A percentile compares a stretch with the other conserved stretches of the same genome.
These are phyloP conservation scores for Hanseniaspora jakobsenii DNA, from an alignment of 805 yeast species.

Conservation along the genomic window DNA sequence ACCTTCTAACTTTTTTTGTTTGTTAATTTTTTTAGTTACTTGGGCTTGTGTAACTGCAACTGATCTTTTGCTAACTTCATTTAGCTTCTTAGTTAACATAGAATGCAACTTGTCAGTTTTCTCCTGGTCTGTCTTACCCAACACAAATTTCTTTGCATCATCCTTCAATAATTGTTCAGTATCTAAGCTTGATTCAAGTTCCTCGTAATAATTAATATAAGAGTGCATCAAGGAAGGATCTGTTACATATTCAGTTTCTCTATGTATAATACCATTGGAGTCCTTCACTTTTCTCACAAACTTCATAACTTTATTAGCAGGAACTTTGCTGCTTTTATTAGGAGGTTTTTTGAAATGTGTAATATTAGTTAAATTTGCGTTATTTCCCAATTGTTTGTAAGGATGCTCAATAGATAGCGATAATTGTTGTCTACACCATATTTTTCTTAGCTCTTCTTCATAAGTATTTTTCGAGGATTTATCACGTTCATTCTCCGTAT, in stretches of 20 bases:
- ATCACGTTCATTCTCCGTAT: conserved; percentile 1
- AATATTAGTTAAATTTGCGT: conserved; percentile 29
- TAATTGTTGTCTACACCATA: conserved; percentile 77
- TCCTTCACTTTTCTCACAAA: conserved; percentile 75
- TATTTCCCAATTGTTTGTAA: conserved; percentile 27
- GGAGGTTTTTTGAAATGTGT: conserved; percentile 23
- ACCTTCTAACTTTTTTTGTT: conserved; percentile 18
- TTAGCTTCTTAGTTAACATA: conserved; percentile 69
- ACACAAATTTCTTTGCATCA: conserved; percentile 29
- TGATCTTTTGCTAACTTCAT: conserved; percentile 16
- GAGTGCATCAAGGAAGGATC: conserved; percentile 84
- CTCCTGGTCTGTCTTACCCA: conserved; percentile 73
- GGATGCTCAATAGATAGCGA: conserved; percentile 38
- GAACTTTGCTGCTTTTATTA: conserved; percentile 22
- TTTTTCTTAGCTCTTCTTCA: conserved; percentile 75
- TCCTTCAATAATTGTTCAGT: conserved; percentile 32
- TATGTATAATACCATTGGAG: conserved; percentile 72
- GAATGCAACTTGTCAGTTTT: conserved; percentile 65
- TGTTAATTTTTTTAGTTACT: conserved; percentile 26
- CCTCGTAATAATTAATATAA: conserved; percentile 62
- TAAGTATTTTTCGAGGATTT: conserved; percentile 54
- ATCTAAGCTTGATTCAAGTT: conserved; percentile 54
- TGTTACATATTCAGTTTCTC: conserved; percentile 62
- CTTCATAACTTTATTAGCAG: conserved; percentile 36
- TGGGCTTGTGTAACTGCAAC: conserved; percentile 20